These are phyloP conservation scores for Fusarium buharicum DNA, from an alignment of 2,329 filamentous ascomycete species.

Conservation along the genomic window DNA sequence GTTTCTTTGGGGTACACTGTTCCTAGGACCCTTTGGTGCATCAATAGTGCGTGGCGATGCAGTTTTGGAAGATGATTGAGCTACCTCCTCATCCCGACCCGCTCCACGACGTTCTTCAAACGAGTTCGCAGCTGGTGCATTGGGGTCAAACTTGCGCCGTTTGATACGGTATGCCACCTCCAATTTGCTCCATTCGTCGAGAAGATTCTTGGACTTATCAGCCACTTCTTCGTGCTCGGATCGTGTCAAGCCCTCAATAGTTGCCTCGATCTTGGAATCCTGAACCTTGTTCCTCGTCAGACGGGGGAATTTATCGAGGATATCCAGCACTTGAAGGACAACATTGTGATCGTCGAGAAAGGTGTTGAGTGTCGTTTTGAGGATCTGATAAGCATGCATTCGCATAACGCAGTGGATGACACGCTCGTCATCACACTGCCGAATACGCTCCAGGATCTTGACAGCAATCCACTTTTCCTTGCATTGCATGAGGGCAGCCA, in stretches of 20 bases:
- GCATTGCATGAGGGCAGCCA: conserved; percentile 96
- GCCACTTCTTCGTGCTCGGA: conserved; percentile 81
- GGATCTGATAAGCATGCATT: conserved; percentile 96
- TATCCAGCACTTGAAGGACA: conserved; percentile 86
- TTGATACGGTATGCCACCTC: conserved; percentile 94
- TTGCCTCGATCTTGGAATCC: conserved; percentile 92
- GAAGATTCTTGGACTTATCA: conserved; percentile 73
- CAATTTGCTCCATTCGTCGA: conserved; percentile 88
- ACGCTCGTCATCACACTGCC: conserved; percentile 84
- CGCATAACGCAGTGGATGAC: conserved; percentile 89
- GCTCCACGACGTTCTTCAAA: conserved; percentile 70
- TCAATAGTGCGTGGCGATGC: conserved; percentile 59
- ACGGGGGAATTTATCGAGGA: conserved; percentile 87
- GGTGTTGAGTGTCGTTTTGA: conserved; percentile 85
- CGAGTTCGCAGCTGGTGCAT: conserved; percentile 65
- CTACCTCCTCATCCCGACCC: conserved; percentile 55
- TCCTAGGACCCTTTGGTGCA: conserved; percentile 69
- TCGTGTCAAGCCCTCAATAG: conserved; percentile 73
- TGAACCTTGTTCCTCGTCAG: conserved; percentile 97
- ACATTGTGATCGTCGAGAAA: conserved; percentile 93
- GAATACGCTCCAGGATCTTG: conserved; percentile 90
- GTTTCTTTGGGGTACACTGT: conserved; percentile 66
- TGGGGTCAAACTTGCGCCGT: conserved; percentile 84
- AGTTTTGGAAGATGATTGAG: conserved; percentile 54
- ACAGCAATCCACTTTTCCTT: conserved; percentile 99